These are phyloP conservation scores for Camellia oleifera DNA, from an alignment of 179 eudicot species.

Conservation along the genomic window DNA sequence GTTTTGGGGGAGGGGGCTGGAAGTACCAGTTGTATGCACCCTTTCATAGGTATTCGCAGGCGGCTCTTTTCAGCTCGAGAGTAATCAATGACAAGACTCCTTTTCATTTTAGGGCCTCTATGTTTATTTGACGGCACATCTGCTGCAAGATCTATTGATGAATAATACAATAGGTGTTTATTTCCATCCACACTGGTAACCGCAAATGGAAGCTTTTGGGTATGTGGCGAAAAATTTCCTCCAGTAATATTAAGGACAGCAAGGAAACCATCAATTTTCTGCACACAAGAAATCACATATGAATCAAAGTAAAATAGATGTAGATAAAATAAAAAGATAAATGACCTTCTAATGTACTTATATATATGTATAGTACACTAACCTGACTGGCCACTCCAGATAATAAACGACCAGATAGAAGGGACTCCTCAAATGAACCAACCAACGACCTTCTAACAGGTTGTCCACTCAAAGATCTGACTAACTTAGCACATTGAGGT, in stretches of 20 bases:
- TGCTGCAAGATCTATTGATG: slow-evolving; percentile 80
- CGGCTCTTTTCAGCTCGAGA: slow-evolving; percentile 53
- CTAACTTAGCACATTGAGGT: slow-evolving; percentile 41
- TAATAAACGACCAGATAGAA: slow-evolving; percentile 89
- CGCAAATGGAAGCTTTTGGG: slow-evolving; percentile 90
- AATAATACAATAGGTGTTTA: slow-evolving; percentile 72
- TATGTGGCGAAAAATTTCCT: slow-evolving; percentile 86
- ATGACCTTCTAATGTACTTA: not conserved
- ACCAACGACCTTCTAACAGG: slow-evolving; percentile 84
- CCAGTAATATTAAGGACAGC: slow-evolving; percentile 84
- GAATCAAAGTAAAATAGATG: slow-evolving; percentile 4
- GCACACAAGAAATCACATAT: slow-evolving; percentile 16
- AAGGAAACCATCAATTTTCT: slow-evolving; percentile 95
- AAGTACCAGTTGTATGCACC: slow-evolving; percentile 89
- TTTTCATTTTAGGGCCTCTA: slow-evolving; percentile 52
- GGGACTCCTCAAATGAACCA: slow-evolving; percentile 98
- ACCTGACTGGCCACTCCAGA: slow-evolving; percentile 74
- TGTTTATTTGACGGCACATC: slow-evolving; percentile 36
- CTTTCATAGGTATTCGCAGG: slow-evolving; percentile 86
- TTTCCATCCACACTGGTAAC: slow-evolving; percentile 92
- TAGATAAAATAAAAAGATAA: not conserved
- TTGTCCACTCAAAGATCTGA: slow-evolving; percentile 48
- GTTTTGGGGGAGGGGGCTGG: not conserved
- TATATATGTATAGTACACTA: slow-evolving; percentile 15
- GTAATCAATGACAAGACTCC: slow-evolving; percentile 56